These are phyloP conservation scores for Pelargonium nanum DNA, from an alignment of 345 rosid genomes.

Conservation along the genomic window DNA sequence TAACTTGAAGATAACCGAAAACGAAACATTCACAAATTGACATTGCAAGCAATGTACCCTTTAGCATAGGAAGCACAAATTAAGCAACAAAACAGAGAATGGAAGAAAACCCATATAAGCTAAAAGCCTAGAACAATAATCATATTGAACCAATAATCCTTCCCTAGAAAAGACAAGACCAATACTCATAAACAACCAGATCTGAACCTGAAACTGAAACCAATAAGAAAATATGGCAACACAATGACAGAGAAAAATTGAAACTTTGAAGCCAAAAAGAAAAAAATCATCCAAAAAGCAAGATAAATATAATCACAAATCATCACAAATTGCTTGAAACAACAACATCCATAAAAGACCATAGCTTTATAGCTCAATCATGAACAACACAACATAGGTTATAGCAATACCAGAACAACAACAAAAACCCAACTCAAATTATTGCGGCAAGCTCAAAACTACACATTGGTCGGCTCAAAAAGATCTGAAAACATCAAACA, in stretches of 20 bases:
- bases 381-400: background rate
- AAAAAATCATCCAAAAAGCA: background rate
- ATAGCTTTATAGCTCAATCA: background rate
- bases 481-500: background rate
- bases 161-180: background rate
- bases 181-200: slow-evolving; percentile 1
- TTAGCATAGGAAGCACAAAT: too few relatives aligned
- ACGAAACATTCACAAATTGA: background rate
- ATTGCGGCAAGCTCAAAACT: background rate
- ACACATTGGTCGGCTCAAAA: background rate
- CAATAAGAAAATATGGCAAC: background rate
- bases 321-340: background rate
- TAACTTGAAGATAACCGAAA: background rate
- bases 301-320: background rate
- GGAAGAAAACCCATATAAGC: background rate
- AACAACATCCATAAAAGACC: background rate
- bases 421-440: background rate
- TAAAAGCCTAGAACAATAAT: background rate
- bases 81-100: background rate
- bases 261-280: background rate
- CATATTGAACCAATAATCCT: background rate
- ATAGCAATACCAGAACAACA: background rate
- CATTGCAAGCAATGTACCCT: background rate
- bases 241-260: background rate
- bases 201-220: slow-evolving; percentile 2